These are phyloP conservation scores for Sarocladiaceae sp. DNA, from an alignment of 2,329 filamentous ascomycete species.

Conservation along the genomic window DNA sequence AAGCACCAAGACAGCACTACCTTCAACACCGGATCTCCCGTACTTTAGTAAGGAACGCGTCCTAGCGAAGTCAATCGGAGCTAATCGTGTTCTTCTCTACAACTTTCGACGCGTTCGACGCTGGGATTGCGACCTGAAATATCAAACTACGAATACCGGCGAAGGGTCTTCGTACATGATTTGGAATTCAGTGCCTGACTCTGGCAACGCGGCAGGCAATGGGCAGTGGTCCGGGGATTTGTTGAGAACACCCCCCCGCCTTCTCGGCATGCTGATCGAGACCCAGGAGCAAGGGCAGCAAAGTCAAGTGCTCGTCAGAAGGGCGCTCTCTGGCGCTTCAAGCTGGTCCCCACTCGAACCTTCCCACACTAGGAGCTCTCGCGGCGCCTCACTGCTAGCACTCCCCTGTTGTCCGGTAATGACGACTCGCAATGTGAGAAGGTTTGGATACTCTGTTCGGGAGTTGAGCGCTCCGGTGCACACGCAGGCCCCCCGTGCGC, in stretches of 20 bases:
- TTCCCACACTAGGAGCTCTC: too few species aligned
- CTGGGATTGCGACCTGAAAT: not conserved
- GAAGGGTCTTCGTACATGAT: too few species aligned
- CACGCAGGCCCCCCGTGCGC: conserved; percentile 2
- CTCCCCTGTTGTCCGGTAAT: not conserved
- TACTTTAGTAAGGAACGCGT: conserved; percentile 6
- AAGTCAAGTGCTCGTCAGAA: not conserved
- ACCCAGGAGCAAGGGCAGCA: not conserved
- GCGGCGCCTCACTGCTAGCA: not conserved
- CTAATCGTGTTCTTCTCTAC: not conserved
- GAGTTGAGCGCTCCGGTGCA: conserved; percentile 4
- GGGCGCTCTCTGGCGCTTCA: not conserved
- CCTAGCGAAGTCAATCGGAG: not conserved
- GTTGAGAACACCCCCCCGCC: not conserved
- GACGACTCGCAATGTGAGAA: not conserved
- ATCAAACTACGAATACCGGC: too few species aligned
- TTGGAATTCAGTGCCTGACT: not conserved
- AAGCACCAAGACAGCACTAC: conserved; percentile 5
- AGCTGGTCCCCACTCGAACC: not conserved
- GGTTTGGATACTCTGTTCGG: not conserved
- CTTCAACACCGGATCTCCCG: not conserved
- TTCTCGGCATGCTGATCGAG: not conserved
- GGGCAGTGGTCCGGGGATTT: too few species aligned
- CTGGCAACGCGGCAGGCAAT: too few species aligned
- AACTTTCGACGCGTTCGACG: not conserved